These are phyloP conservation scores for Podospora tetraspora DNA, from an alignment of 495 filamentous ascomycete genomes.

Conservation along the genomic window DNA sequence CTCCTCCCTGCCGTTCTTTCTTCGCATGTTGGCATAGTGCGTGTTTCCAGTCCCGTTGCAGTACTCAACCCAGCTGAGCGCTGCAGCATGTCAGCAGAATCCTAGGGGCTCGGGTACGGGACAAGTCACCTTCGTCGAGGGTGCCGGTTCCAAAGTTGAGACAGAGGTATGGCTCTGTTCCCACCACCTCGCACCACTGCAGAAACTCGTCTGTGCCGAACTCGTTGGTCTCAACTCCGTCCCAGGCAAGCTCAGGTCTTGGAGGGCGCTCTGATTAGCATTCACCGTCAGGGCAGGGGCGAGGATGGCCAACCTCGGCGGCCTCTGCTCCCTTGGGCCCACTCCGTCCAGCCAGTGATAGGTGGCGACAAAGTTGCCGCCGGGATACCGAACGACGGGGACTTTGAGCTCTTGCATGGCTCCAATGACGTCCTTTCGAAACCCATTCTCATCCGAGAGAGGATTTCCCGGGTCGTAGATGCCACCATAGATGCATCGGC, in stretches of 20 bases:
- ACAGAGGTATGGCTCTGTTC: constrained; percentile 66
- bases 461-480: constrained; percentile 70
- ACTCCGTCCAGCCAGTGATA: constrained; percentile 81
- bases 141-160: constrained; percentile 74
- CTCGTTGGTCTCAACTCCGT: constrained; percentile 66
- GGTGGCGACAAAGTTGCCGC: constrained; percentile 74
- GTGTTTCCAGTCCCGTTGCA: constrained; percentile 69
- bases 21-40: constrained; percentile 70
- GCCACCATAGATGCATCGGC: constrained; percentile 78
- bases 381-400: constrained; percentile 72
- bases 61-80: constrained; percentile 74
- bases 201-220: constrained; percentile 84
- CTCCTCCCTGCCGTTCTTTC: constrained; percentile 63
- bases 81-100: not conserved
- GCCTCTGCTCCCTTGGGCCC: constrained; percentile 62
- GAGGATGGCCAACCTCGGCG: constrained; percentile 36
- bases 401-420: constrained; percentile 64
- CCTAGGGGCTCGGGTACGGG: not conserved
- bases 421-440: constrained; percentile 67
- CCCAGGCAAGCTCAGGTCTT: constrained; percentile 66
- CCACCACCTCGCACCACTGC: constrained; percentile 64
- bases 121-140: constrained; percentile 53
- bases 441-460: constrained; percentile 67
- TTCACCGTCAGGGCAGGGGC: not conserved
- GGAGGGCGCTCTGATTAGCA: not conserved